Conservation (phyloP, 2,329 filamentous ascomycete species). For the Bertia moriformis region DNA sequence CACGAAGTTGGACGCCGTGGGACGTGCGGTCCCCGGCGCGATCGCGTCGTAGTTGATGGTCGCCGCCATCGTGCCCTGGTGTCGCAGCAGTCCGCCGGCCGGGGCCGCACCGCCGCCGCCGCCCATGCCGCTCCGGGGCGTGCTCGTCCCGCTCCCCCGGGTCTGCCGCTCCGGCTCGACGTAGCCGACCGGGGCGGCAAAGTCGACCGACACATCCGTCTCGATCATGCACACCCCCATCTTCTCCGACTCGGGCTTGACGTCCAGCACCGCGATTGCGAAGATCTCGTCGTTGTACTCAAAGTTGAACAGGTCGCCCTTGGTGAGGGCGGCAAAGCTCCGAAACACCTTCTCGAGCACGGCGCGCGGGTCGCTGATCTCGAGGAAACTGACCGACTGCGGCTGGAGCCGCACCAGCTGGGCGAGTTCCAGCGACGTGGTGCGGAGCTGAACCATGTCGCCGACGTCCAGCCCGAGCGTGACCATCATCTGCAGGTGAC, state of each 20-base stretch:
- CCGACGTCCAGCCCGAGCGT: constrained; percentile 78
- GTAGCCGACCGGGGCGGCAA: constrained; percentile 85
- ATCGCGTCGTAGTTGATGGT: constrained; percentile 94
- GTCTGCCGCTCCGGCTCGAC: constrained; percentile 62
- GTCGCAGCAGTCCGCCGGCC: constrained; percentile 63
- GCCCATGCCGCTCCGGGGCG: constrained; percentile 55
- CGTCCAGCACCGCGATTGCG: constrained; percentile 82
- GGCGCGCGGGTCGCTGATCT: constrained; percentile 92
- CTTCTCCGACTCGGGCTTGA: constrained; percentile 70
- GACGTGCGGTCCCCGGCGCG: constrained; percentile 59
- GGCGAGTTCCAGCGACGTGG: constrained; percentile 79
- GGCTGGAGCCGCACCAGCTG: constrained; percentile 93
- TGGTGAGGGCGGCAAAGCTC: constrained; percentile 88
- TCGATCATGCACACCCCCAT: constrained; percentile 89
- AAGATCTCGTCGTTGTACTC: constrained; percentile 90
- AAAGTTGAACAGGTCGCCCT: constrained; percentile 91
- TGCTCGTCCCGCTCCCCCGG: constrained; percentile 66
- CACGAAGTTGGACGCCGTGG: constrained; percentile 63
- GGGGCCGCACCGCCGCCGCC: too few relatives aligned
- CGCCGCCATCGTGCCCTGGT: constrained; percentile 86
- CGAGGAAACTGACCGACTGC: constrained; percentile 82
- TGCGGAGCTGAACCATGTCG: constrained; percentile 88
- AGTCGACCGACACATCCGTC: constrained; percentile 92
- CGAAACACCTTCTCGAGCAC: constrained; percentile 93
- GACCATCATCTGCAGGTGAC: constrained; percentile 66